These are phyloP conservation scores for Globisporangium paroecandrum DNA, from an alignment of 352 stramenopile genomes.

Conservation along the genomic window DNA sequence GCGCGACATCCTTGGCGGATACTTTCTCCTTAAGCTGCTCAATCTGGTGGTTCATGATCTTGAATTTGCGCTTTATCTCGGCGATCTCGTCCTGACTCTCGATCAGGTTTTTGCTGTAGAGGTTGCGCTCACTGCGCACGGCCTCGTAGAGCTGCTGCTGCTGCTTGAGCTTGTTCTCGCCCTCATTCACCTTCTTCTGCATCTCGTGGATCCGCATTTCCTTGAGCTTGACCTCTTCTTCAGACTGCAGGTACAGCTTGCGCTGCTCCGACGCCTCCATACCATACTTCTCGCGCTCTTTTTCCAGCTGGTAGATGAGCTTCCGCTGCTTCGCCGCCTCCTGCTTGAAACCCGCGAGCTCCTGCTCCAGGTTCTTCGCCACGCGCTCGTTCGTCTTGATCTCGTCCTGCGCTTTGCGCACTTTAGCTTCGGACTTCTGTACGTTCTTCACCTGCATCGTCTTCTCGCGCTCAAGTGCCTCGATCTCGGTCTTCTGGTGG, in stretches of 20 bases:
- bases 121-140: slow-evolving; percentile 92
- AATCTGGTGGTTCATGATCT: slow-evolving; percentile 95
- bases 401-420: slow-evolving; percentile 85
- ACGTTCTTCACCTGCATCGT: slow-evolving; percentile 80
- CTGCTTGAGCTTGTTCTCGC: slow-evolving; percentile 94
- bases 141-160: slow-evolving; percentile 96
- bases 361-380: slow-evolving; percentile 81
- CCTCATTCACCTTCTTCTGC: slow-evolving; percentile 87
- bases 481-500: slow-evolving; percentile 67
- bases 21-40: slow-evolving; percentile 97
- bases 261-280: slow-evolving; percentile 84
- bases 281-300: slow-evolving; percentile 91
- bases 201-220: slow-evolving; percentile 82
- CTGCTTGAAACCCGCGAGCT: slow-evolving; percentile 78
- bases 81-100: slow-evolving; percentile 95
- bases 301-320: slow-evolving; percentile 90
- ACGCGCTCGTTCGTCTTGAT: slow-evolving; percentile 92
- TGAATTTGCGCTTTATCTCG: slow-evolving; percentile 97
- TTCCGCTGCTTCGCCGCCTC: slow-evolving; percentile 89
- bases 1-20: slow-evolving; percentile 90
- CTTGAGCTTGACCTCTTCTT: slow-evolving; percentile 80
- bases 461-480: slow-evolving; percentile 87
- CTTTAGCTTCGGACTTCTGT: slow-evolving; percentile 80
- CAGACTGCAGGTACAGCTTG: slow-evolving; percentile 77
- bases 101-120: slow-evolving; percentile 96